A percentile compares a stretch with the other conserved stretches of the same genome.
These are phyloP conservation scores for Mycosphaerella arachidis DNA, from an alignment of 2,329 filamentous ascomycete species.

Conservation along the genomic window DNA sequence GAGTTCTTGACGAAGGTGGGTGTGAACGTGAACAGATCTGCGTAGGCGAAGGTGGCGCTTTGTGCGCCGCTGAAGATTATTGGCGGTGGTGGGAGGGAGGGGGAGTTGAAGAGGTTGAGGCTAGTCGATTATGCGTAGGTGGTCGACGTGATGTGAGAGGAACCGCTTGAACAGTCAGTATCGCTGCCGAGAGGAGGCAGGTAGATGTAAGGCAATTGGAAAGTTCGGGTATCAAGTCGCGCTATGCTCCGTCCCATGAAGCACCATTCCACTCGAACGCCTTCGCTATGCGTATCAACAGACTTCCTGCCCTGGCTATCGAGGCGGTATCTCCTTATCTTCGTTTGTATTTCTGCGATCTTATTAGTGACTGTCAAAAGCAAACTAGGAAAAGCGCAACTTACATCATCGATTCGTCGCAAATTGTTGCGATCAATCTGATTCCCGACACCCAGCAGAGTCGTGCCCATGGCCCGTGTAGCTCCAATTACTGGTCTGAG, in stretches of 20 bases:
- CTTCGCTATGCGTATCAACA: background rate
- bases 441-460: slow-evolving; percentile 87
- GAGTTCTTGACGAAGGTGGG: slow-evolving; percentile 44
- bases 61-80: slow-evolving; percentile 44
- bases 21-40: slow-evolving; percentile 39
- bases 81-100: slow-evolving; percentile 32
- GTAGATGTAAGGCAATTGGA: background rate
- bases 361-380: slow-evolving; percentile 15
- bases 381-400: slow-evolving; percentile 38
- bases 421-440: slow-evolving; percentile 78
- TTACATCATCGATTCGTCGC: slow-evolving; percentile 80
- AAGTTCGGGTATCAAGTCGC: background rate
- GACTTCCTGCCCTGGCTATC: background rate
- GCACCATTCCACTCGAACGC: background rate
- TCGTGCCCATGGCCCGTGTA: slow-evolving; percentile 81
- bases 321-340: slow-evolving; percentile 12
- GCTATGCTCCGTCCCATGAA: background rate
- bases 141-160: too few species aligned
- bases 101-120: slow-evolving; percentile 15
- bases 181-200: background rate
- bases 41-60: slow-evolving; percentile 43
- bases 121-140: slow-evolving; percentile 17
- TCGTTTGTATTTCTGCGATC: slow-evolving; percentile 33
- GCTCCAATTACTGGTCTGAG: slow-evolving; percentile 86
- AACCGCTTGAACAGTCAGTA: background rate